Evolutionary conservation across 2,329 filamentous ascomycete genomes (phyloP).

Genomic region (Beauveria brongniartii): DNA sequence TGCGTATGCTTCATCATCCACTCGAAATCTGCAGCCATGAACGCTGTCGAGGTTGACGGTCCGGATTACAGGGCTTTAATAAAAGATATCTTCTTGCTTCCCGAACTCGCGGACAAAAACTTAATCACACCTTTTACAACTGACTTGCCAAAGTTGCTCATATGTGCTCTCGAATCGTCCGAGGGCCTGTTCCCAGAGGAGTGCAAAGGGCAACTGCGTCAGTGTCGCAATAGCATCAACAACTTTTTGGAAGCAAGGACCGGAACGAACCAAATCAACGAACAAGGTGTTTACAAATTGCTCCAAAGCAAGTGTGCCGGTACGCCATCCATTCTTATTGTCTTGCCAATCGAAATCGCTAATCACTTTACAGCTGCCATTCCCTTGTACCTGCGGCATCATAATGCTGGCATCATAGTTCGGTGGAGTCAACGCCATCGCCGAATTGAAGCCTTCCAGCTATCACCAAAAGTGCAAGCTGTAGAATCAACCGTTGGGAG

Average conservation of each 20-base stretch:
- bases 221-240: background rate
- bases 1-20: background rate
- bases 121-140: background rate
- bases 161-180: background rate
- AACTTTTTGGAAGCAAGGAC: background rate
- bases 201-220: background rate
- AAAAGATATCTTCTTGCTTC: background rate
- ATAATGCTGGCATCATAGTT: slow-evolving; percentile 1
- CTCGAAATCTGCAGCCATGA: background rate
- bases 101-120: background rate
- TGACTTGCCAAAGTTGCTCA: background rate
- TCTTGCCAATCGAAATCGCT: background rate
- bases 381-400: background rate
- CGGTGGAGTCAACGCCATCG: background rate
- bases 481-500: background rate
- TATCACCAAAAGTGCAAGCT: background rate
- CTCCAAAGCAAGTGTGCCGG: background rate
- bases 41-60: background rate
- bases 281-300: background rate
- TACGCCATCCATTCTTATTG: background rate
- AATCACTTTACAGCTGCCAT: background rate
- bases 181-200: background rate
- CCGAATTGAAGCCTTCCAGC: background rate
- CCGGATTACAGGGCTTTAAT: background rate
- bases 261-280: background rate